These are phyloP conservation scores for Fusarium sp. DNA, from an alignment of 2,329 filamentous ascomycete genomes.

Conservation along the genomic window DNA sequence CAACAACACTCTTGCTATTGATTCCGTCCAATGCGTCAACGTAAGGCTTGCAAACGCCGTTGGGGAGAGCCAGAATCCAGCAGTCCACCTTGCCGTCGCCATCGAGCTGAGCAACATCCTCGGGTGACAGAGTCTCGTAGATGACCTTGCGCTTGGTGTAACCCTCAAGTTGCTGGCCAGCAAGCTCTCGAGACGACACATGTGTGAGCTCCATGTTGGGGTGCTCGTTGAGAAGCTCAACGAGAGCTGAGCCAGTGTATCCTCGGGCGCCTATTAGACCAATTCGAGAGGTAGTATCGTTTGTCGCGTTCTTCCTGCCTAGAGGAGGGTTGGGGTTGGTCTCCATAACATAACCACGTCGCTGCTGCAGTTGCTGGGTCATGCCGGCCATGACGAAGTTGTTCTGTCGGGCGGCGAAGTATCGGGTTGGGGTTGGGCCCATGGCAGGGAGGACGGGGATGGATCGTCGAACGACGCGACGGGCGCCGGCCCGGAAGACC, in stretches of 20 bases:
- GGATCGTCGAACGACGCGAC: conserved; percentile 14
- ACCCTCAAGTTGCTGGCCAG: conserved; percentile 85
- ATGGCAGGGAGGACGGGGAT: conserved; percentile 9
- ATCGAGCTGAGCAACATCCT: conserved; percentile 86
- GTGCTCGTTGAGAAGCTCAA: conserved; percentile 87
- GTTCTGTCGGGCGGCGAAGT: conserved; percentile 9
- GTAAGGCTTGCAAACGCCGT: conserved; percentile 93
- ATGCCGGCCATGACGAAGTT: conserved; percentile 2
- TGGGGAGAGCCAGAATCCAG: conserved; percentile 98
- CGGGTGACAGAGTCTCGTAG: conserved; percentile 89
- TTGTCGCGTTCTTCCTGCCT: conserved; percentile 88
- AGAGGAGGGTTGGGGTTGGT: conserved; percentile 85
- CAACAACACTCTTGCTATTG: conserved; percentile 81
- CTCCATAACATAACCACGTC: conserved; percentile 39
- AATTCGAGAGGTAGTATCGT: conserved; percentile 80
- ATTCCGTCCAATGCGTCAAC: conserved; percentile 80
- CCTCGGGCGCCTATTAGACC: conserved; percentile 92
- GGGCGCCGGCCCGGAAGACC: conserved; percentile 8
- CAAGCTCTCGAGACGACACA: conserved; percentile 93
- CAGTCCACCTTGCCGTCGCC: conserved; percentile 88
- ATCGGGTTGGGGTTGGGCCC: conserved; percentile 9
- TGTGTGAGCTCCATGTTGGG: conserved; percentile 90
- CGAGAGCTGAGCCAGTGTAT: conserved; percentile 92
- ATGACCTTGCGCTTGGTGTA: conserved; percentile 92
- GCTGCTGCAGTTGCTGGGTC: conserved; percentile 8